These are phyloP conservation scores for Cordyceps cicadae DNA, from an alignment of 2,329 filamentous ascomycete species.

Conservation along the genomic window DNA sequence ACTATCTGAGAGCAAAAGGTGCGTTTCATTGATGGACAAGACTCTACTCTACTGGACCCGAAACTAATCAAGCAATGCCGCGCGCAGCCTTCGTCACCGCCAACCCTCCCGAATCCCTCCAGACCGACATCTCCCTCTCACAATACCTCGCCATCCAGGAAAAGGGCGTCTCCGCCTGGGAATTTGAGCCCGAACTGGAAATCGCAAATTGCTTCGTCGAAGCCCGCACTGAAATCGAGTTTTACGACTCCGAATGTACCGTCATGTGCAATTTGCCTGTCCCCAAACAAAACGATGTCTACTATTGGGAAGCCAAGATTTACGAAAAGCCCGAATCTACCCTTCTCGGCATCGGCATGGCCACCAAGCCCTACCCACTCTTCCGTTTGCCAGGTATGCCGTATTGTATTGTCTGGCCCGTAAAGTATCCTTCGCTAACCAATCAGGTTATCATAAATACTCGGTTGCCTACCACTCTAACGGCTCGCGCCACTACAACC, in stretches of 20 bases:
- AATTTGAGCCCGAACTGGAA: constrained; percentile 97
- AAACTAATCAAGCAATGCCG: neutral
- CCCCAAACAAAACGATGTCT: constrained; percentile 97
- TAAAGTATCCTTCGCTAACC: constrained; percentile 15
- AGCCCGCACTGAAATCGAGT: constrained; percentile 92
- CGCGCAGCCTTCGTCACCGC: constrained; percentile 77
- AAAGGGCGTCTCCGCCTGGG: constrained; percentile 99
- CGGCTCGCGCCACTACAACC: constrained; percentile 81
- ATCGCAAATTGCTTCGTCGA: constrained; percentile 99
- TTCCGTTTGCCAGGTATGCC: constrained; percentile 82
- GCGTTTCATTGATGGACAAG: constrained; percentile 21
- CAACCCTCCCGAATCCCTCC: constrained; percentile 88
- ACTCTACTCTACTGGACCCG: neutral
- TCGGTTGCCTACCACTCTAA: constrained; percentile 87
- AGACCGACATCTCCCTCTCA: constrained; percentile 94
- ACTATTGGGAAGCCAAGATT: constrained; percentile 99
- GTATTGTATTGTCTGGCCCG: neutral
- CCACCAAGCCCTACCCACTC: constrained; percentile 92
- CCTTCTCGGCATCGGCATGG: constrained; percentile 82
- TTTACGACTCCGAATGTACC: constrained; percentile 96
- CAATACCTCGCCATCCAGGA: constrained; percentile 98
- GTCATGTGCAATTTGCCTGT: constrained; percentile 95
- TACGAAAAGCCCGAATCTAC: constrained; percentile 94
- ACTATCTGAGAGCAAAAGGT: constrained; percentile 96
- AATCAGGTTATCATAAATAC: constrained; percentile 75